phyloP scores from a whole-genome alignment of 1,139 yeast species.

The Yamadazyma buinensis region DNA sequence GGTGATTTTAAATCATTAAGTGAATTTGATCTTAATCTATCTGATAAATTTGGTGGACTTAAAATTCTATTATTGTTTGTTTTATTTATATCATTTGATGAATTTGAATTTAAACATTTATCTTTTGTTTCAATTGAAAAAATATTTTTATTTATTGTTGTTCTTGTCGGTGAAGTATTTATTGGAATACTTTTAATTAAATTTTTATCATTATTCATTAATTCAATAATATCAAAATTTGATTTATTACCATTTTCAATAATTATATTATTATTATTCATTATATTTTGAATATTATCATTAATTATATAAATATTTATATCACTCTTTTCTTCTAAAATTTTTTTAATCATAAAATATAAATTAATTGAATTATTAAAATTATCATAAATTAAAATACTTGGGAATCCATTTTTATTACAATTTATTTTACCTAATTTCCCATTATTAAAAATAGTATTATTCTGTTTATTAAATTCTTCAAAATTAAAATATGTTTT shows the following conservation, averaged over 20 bases:
- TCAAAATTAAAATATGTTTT: slow-evolving; percentile 15
- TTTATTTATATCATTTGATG: no score
- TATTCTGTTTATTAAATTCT: slow-evolving; percentile 6
- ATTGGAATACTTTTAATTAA: slow-evolving; percentile 10
- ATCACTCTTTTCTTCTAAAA: slow-evolving; percentile 23
- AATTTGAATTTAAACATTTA: background rate
- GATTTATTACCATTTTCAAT: slow-evolving; percentile 14
- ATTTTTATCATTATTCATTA: slow-evolving; percentile 12
- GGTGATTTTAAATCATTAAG: slow-evolving; percentile 9
- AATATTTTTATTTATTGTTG: background rate
- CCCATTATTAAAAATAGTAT: slow-evolving; percentile 1
- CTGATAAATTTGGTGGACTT: background rate
- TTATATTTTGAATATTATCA: slow-evolving; percentile 9
- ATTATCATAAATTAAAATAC: slow-evolving; percentile 28
- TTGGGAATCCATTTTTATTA: slow-evolving; percentile 28
- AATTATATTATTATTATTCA: background rate
- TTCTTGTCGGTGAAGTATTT: slow-evolving; percentile 6
- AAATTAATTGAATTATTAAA: slow-evolving; percentile 33
- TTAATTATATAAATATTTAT: slow-evolving; percentile 12
- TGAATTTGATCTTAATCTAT: slow-evolving; percentile 13
- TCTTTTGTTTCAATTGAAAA: background rate
- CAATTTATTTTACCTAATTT: slow-evolving; percentile 17
- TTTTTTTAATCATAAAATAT: slow-evolving; percentile 47
- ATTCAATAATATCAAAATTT: slow-evolving; percentile 11
- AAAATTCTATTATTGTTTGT: no score